Evolutionary conservation across 108 stramenopile species (phyloP), one percentile per base, ranked within the genome.

Genomic region (Nannochloropsis gaditana): DNA sequence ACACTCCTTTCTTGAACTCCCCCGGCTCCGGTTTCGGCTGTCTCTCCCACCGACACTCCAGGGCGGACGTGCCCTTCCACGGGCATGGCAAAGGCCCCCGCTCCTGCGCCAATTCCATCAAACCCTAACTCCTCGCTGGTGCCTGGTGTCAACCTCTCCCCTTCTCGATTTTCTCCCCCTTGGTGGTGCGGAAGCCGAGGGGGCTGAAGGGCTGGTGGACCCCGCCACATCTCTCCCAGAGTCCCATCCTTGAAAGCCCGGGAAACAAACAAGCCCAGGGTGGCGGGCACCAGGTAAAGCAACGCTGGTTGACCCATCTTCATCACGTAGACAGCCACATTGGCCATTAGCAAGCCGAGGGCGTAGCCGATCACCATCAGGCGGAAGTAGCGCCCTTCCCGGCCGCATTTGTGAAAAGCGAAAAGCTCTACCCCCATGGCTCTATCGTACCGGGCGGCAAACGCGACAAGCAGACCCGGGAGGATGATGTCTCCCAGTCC

Each of bases 401-500:
- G 15, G 43, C 45, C 11, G 73, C 50, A 84, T 5, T 41, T 84
- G 83, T 84, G 44, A 15, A 42, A 84, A 9, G 9, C 11, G 31
- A 84, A 15, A 9, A 43, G 9, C 31, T 41, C 21, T 42, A 1
- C 83, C 15, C 86, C 84, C 84, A 87, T 84, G 4, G 86, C 84
- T 31, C 87, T 42, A 92, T 95, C 95, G 79, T 92, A 91, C 11
- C 95, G 92, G 31, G 92, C 92, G 5, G 93, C 93, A 84, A 94
- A 94, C 82, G 93, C 91, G 44, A 94, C 79, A 81, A 95, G 85
- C 44, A 95, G 88, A 9, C 95, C 95, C 19, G 95, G 95, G 84
- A 97, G 85, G 44, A 95, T 91, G 86, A 97, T 96, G 86, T 97
- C 97, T 19, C 96, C 96, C 45, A 97, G 82, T 45, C 97, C 97